phyloP scores from a whole-genome alignment of 2,329 filamentous ascomycete genomes.

The Metarhizium humberi region DNA sequence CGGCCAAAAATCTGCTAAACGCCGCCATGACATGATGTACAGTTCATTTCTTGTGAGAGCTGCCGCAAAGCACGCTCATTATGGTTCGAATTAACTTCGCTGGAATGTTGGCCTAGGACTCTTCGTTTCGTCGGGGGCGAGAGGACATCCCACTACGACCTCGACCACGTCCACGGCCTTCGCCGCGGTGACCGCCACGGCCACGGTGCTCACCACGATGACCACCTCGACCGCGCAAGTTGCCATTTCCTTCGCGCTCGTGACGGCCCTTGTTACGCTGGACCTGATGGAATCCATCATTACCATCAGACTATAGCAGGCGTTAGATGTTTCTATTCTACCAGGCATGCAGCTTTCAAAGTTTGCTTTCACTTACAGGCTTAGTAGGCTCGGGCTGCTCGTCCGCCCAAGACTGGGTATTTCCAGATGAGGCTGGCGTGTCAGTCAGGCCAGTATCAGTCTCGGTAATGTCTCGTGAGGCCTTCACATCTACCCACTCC shows the following conservation, averaged over 20 bases:
- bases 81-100: conserved; percentile 10
- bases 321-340: conserved; percentile 1
- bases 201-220: conserved; percentile 39
- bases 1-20: conserved; percentile 21
- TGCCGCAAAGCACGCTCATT: background rate
- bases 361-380: conserved; percentile 28
- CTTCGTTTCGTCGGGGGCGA: conserved; percentile 28
- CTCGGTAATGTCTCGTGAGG: conserved; percentile 64
- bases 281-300: conserved; percentile 67
- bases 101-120: conserved; percentile 22
- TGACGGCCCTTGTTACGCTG: conserved; percentile 49
- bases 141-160: conserved; percentile 27
- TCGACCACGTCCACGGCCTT: conserved; percentile 32
- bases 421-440: conserved; percentile 45
- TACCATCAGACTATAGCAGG: conserved; percentile 24
- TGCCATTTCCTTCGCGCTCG: conserved; percentile 38
- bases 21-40: conserved; percentile 32
- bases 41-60: conserved; percentile 10
- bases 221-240: conserved; percentile 29
- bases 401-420: conserved; percentile 71
- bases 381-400: conserved; percentile 52
- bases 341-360: background rate
- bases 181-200: conserved; percentile 41
- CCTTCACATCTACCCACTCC: conserved; percentile 64
- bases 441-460: conserved; percentile 57